Evolutionary conservation across 2,329 filamentous ascomycete genomes (phyloP), one percentile per base, ranked within the genome.

Genomic region (Macrophomina tecta): DNA sequence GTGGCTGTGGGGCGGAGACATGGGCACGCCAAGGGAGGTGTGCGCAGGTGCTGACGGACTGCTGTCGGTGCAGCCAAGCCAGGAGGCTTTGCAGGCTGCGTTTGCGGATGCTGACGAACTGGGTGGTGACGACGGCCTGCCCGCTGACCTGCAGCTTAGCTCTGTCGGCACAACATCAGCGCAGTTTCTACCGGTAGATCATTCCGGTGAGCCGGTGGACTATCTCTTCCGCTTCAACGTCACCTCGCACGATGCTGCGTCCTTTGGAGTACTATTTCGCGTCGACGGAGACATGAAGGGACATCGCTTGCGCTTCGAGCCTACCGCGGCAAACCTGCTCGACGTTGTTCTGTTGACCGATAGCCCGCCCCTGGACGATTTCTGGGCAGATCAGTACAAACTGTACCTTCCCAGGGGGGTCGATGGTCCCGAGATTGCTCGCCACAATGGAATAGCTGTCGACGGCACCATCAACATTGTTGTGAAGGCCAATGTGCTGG

Each of bases 1-100:
- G 70, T 79, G 77, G 77, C 71, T 78, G 2, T 79, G 77, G 77
- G 77, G 77, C 51, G 77, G 77, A n/a, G 76, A 78, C 64, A 69
- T 78, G 38, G 74, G 70, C 5, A 69, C 76, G 12, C 76, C 74
- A 8, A 70, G 77, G n/a, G 72, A 76, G 28, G 69, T 78, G 32
- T 75, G 69, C 53, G 73, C 74, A 5, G 74, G 74, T 45, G 66
- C 62, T 1, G 66, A 73, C 30, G 76, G 74, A 1, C 66, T 70
- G 49, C 65, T 79, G 58, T 64, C 69, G 4, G 68, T 78, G 3
- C 69, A 72, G 12, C 68, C 68, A 7, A 53, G 52, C 34, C 32
- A 18, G n/a, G 64, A 65, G 28, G 65, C 55, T 38, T 46, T 69
- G 18, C 28, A 65, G 3, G 64, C 68, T 3, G 45, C 58, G 9